Evolutionary conservation across 1,139 yeast species (phyloP).

Genomic region (Hyphopichia buzzinii): DNA sequence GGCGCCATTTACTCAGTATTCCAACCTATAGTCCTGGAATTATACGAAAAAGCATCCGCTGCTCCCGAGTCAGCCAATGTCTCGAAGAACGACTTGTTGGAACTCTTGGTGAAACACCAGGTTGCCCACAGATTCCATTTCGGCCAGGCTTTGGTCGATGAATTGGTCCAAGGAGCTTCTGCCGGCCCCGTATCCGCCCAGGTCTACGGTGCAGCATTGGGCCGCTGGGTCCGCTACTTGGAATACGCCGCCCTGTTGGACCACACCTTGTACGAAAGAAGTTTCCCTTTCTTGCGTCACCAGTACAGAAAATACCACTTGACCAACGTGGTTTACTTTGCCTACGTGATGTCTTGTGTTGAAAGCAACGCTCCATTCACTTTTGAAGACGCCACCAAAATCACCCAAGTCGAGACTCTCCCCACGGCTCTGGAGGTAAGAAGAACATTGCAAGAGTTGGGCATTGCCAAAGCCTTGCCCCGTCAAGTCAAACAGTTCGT

Average conservation of each 20-base stretch:
- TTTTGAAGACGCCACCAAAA: constrained; percentile 24
- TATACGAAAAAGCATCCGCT: constrained; percentile 21
- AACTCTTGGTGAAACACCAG: constrained; percentile 23
- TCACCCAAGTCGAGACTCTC: constrained; percentile 27
- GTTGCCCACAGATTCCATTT: constrained; percentile 37
- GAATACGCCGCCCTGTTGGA: constrained; percentile 20
- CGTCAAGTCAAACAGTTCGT: constrained; percentile 15
- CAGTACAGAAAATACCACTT: constrained; percentile 15
- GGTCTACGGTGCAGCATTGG: constrained; percentile 24
- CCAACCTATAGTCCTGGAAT: constrained; percentile 22
- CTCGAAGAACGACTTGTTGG: constrained; percentile 23
- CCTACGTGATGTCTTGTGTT: constrained; percentile 32
- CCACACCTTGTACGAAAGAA: constrained; percentile 11
- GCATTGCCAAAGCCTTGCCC: constrained; percentile 4
- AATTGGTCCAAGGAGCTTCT: constrained; percentile 4
- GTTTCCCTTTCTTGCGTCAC: constrained; percentile 11
- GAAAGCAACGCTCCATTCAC: constrained; percentile 21
- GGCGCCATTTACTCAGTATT: constrained; percentile 24
- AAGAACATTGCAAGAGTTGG: constrained; percentile 9
- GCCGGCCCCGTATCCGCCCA: constrained; percentile 4
- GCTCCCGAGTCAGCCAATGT: constrained; percentile 14
- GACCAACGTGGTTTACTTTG: constrained; percentile 30
- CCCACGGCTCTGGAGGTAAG: constrained; percentile 23
- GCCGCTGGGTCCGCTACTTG: constrained; percentile 34
- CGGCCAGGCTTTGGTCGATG: constrained; percentile 10